phyloP scores from a whole-genome alignment of 441 rosid genomes.

The Erysimum pusillum region DNA sequence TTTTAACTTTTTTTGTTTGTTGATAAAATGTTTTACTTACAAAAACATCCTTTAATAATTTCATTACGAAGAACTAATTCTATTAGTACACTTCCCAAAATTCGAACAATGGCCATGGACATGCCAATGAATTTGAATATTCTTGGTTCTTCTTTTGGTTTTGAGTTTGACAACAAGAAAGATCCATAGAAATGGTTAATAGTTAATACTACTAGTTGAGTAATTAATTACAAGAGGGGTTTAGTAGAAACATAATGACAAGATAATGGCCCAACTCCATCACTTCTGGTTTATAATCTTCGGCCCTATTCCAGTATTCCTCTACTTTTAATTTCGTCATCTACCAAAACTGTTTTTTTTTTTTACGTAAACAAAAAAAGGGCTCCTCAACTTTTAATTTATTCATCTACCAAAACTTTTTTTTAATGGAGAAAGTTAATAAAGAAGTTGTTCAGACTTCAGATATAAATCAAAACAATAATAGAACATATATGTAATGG shows the following conservation, averaged over 20 bases:
- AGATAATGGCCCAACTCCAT: constrained; percentile 42
- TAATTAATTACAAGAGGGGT: constrained; percentile 33
- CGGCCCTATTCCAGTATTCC: constrained; percentile 26
- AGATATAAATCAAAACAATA: constrained; percentile 8
- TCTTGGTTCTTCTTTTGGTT: constrained; percentile 9
- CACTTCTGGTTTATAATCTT: constrained; percentile 35
- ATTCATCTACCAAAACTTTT: constrained; percentile 17
- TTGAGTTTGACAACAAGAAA: background rate
- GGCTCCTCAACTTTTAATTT: constrained; percentile 11
- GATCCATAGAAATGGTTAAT: background rate
- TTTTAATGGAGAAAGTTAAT: background rate
- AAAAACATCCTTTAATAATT: background rate
- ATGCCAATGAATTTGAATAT: constrained; percentile 2
- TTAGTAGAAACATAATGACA: constrained; percentile 42
- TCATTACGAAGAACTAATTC: background rate
- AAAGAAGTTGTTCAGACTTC: background rate
- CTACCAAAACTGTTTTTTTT: background rate
- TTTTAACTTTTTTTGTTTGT: background rate
- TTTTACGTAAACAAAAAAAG: too few species aligned
- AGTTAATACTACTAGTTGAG: background rate
- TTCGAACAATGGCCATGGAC: background rate
- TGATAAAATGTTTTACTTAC: background rate
- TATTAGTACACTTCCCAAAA: background rate
- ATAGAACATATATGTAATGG: background rate
- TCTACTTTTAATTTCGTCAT: constrained; percentile 22